Evolutionary conservation across 2,329 filamentous ascomycete species (phyloP).

Genomic region (Calycina marina): DNA sequence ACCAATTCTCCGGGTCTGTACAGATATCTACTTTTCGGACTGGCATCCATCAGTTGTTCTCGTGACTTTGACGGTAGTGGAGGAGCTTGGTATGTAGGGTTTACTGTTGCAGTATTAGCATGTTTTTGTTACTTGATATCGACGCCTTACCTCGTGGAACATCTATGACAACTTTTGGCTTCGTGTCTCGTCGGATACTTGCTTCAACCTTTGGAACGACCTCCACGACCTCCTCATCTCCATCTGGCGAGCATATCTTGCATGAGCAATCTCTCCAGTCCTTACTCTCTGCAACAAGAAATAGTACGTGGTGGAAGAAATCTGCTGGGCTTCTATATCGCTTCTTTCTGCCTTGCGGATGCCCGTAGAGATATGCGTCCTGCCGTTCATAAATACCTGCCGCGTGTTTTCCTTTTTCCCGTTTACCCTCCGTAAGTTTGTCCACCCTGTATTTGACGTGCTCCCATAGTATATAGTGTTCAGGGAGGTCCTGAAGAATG

Average conservation of each 20-base stretch:
- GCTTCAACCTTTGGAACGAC: too few species aligned
- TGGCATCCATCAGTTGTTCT: constrained; percentile 34
- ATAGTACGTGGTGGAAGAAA: constrained; percentile 44
- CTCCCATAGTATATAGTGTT: constrained; percentile 42
- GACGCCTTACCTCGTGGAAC: neutral
- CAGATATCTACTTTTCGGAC: constrained; percentile 30
- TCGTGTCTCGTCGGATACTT: constrained; percentile 2
- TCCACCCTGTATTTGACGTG: constrained; percentile 36
- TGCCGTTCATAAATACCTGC: constrained; percentile 37
- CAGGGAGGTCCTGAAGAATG: constrained; percentile 37
- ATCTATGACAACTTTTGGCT: neutral
- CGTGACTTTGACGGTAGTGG: neutral
- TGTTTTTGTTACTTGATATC: too few species aligned
- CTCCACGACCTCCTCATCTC: constrained; percentile 19
- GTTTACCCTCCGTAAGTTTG: constrained; percentile 26
- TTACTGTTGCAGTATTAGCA: too few species aligned
- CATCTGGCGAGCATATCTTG: constrained; percentile 40
- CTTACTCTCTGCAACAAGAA: constrained; percentile 25
- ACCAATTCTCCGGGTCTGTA: constrained; percentile 39
- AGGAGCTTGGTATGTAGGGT: too few species aligned
- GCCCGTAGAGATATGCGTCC: constrained; percentile 46
- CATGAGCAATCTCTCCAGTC: constrained; percentile 21
- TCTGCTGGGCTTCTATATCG: constrained; percentile 42
- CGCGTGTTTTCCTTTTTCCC: constrained; percentile 27
- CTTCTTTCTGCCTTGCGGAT: constrained; percentile 40